Evolutionary conservation across 1,139 yeast genomes (phyloP), one percentile per base, ranked within the genome.

Genomic region (Kurtzmaniella quercitrusa): DNA sequence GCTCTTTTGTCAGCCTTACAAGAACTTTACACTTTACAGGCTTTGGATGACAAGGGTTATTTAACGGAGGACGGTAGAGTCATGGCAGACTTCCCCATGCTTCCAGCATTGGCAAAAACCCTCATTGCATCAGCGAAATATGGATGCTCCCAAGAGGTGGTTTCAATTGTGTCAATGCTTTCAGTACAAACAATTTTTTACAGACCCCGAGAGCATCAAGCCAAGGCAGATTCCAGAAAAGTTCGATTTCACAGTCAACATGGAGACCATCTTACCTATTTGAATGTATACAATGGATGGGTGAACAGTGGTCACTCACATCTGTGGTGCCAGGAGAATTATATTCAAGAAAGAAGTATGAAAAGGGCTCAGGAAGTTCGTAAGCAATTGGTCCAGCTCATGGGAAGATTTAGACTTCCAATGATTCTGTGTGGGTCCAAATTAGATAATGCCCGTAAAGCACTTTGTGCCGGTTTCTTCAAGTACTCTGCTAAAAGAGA

Each of bases 81-180:
- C 50, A 86, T 94, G 95, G 88, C 97, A 0, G 87, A 85, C 45
- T 89, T 91, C 57, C 98, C 99, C 0, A 88, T 93, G 89, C 96
- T 88, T 47, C 98, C 99, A 0, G 79, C 88, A 5, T 66, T 94
- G 47, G 85, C 98, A 2, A 88, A 88, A 54, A 84, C 95, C 0
- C 65, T 94, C 41, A 75, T 93, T 40, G 74, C 80, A 19, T 85
- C 96, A 0, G 82, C 83, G 5, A 85, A 84, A 19, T 78, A 77
- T 49, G 78, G 75, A 15, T 93, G 98, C 51, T 75, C 94, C 0
- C 91, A 86, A 41, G 98, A 93, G 53, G 77, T 91, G 40, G 66
- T 88, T 33, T 84, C 86, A 0, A 86, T 94, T 19, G 88, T 93
- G 44, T 87, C 98, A 2, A 91, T 94, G 97, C 71, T 91, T 5